These are phyloP conservation scores for Lentithecium fluviatile DNA, from an alignment of 495 filamentous ascomycete species.

Conservation along the genomic window DNA sequence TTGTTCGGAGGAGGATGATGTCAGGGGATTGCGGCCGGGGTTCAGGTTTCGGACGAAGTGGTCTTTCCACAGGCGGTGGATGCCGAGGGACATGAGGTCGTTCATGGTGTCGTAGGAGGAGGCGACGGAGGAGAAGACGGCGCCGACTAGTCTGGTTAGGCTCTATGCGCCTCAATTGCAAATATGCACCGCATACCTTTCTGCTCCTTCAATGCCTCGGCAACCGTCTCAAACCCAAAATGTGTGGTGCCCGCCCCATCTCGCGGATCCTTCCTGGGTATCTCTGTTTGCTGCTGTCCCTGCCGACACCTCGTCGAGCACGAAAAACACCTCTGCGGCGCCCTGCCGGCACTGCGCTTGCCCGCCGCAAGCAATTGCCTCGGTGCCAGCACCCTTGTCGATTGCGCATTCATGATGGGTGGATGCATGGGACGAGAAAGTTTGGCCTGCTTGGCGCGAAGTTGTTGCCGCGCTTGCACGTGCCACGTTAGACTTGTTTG, in stretches of 20 bases:
- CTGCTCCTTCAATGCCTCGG: conserved; percentile 76
- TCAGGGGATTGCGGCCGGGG: conserved; percentile 69
- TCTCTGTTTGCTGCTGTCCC: conserved; percentile 45
- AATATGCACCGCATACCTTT: conserved; percentile 52
- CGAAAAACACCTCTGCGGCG: conserved; percentile 56
- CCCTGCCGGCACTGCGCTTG: conserved; percentile 3
- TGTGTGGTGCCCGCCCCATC: conserved; percentile 66
- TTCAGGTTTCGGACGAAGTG: conserved; percentile 91
- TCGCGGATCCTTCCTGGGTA: conserved; percentile 34
- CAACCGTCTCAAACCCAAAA: conserved; percentile 89
- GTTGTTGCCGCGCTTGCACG: conserved; percentile 19
- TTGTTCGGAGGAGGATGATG: conserved; percentile 45
- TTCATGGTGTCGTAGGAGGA: conserved; percentile 95
- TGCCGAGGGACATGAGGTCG: conserved; percentile 96
- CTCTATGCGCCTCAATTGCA: background rate
- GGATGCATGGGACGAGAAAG: background rate
- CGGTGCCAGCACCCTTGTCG: conserved; percentile 20
- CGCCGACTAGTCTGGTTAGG: conserved; percentile 58
- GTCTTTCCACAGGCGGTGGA: conserved; percentile 98
- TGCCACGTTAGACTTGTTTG: background rate
- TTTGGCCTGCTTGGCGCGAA: conserved; percentile 22
- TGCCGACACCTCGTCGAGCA: conserved; percentile 46
- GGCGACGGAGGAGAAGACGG: conserved; percentile 94
- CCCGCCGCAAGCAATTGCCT: conserved; percentile 26
- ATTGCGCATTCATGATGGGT: conserved; percentile 26